Conservation (phyloP, 306 rosid genomes). For the Dalbergia cultrata region DNA sequence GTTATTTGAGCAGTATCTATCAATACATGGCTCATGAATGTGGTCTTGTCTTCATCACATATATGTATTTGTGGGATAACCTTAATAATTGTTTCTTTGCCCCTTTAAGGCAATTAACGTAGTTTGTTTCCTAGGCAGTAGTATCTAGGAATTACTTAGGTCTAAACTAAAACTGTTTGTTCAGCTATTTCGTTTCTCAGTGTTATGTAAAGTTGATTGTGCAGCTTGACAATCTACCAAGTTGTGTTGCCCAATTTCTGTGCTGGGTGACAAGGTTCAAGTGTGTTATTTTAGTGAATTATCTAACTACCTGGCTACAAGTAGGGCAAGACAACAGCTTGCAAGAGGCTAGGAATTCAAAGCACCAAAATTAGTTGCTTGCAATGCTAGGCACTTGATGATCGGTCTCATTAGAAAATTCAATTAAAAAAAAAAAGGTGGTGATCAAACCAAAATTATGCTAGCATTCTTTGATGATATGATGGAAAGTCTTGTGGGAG, state of each 20-base stretch:
- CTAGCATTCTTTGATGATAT: background rate
- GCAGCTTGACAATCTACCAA: conserved; percentile 53
- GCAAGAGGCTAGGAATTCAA: background rate
- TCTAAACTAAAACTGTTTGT: conserved; percentile 51
- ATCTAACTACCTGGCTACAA: background rate
- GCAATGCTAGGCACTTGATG: background rate
- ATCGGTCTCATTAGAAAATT: background rate
- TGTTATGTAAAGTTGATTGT: conserved; percentile 57
- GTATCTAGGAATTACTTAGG: conserved; percentile 59
- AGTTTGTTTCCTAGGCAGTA: conserved; percentile 59
- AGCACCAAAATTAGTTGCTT: background rate
- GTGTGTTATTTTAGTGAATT: background rate
- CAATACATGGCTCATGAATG: conserved; percentile 53
- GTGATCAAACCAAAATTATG: background rate
- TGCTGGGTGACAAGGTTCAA: background rate
- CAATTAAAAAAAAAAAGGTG: background rate
- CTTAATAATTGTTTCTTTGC: conserved; percentile 55
- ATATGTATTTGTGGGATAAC: conserved; percentile 54
- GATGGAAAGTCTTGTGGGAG: no score
- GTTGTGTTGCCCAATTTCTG: conserved; percentile 25
- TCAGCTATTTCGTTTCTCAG: conserved; percentile 47
- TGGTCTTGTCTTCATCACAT: conserved; percentile 59
- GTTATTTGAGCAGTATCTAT: conserved; percentile 42
- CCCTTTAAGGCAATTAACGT: conserved; percentile 49
- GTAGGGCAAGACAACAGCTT: background rate